Percentiles rank a stretch among this genome's conserved stretches.
These are phyloP conservation scores for Colletotrichum higginsianum DNA, from an alignment of 2,329 filamentous ascomycete species.

Conservation along the genomic window DNA sequence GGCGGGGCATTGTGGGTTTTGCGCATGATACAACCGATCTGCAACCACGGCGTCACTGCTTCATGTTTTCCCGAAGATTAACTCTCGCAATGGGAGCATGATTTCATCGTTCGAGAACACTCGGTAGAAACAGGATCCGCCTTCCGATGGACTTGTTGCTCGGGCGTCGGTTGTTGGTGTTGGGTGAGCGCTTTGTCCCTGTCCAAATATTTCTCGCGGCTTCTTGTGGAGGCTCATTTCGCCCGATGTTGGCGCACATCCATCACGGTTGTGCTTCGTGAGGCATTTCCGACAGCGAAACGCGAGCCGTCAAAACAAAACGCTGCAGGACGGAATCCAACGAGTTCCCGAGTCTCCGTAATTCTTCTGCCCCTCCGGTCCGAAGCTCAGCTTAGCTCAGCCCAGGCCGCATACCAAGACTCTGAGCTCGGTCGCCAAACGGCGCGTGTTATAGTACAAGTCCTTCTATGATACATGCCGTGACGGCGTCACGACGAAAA, in stretches of 20 bases:
- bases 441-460: constrained; percentile 29
- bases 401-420: neutral
- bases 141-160: neutral
- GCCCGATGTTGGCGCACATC: constrained; percentile 21
- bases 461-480: constrained; percentile 39
- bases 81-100: constrained; percentile 23
- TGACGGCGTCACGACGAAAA: constrained; percentile 16
- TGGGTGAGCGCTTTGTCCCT: constrained; percentile 2
- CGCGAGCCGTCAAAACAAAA: constrained; percentile 19
- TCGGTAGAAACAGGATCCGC: constrained; percentile 19
- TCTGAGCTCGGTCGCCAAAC: neutral
- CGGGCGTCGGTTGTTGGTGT: neutral
- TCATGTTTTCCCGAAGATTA: constrained; percentile 25
- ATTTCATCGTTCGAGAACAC: constrained; percentile 28
- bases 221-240: neutral
- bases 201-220: constrained; percentile 23
- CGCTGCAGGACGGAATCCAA: constrained; percentile 26
- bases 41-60: constrained; percentile 39
- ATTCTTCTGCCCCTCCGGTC: constrained; percentile 2
- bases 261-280: constrained; percentile 26
- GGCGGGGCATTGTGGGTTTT: constrained; percentile 34
- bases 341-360: constrained; percentile 23
- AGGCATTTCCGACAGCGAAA: constrained; percentile 22
- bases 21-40: constrained; percentile 40
- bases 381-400: neutral